These are phyloP conservation scores for Mycena indigotica DNA, from an alignment of 768 basidiomycete genomes.

Conservation along the genomic window DNA sequence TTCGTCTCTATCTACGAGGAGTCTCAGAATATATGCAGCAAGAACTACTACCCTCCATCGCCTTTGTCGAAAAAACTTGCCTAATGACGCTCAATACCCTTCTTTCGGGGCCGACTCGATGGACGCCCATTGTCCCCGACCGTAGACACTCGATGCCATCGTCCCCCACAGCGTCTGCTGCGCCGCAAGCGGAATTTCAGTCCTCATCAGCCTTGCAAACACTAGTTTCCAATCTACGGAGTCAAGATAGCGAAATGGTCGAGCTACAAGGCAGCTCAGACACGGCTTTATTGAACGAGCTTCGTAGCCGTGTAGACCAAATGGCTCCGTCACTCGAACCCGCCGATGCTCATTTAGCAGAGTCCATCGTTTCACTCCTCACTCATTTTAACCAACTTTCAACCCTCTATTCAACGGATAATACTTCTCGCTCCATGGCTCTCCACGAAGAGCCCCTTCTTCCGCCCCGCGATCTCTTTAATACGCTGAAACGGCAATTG, in stretches of 20 bases:
- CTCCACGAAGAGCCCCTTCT: constrained; percentile 13
- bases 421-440: background rate
- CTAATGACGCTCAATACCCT: constrained; percentile 73
- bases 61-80: constrained; percentile 72
- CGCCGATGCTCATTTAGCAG: constrained; percentile 64
- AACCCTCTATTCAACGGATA: constrained; percentile 35
- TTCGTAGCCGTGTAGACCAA: constrained; percentile 54
- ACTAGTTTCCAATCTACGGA: constrained; percentile 64
- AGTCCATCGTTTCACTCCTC: constrained; percentile 68
- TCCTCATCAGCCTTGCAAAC: constrained; percentile 59
- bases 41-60: constrained; percentile 72
- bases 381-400: constrained; percentile 69
- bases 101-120: constrained; percentile 52
- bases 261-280: constrained; percentile 47
- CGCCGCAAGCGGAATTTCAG: constrained; percentile 32
- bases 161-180: constrained; percentile 35
- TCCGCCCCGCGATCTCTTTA: constrained; percentile 48
- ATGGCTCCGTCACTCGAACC: constrained; percentile 46
- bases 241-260: constrained; percentile 49
- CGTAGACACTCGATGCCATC: constrained; percentile 64
- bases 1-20: background rate
- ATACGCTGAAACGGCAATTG: constrained; percentile 66
- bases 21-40: constrained; percentile 37
- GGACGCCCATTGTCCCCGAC: constrained; percentile 60
- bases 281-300: constrained; percentile 58